Base-by-base conservation (phyloP, 331 rosid genomes). In the Cydonia oblonga region DNA sequence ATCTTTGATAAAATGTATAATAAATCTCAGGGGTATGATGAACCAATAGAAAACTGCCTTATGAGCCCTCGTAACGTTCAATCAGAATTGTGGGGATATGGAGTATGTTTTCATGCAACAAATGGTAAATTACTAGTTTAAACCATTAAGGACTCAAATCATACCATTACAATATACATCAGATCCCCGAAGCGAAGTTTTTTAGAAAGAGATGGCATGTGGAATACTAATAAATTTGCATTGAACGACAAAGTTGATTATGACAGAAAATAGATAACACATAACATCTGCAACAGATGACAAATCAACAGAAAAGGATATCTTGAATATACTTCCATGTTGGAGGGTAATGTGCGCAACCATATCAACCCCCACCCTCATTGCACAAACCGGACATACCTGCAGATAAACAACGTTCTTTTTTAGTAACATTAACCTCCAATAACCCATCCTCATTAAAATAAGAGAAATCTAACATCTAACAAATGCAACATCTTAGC, bases 341-440 rank as follows among this genome's bases (percentile, higher is more conserved):
- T 93, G 97, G 63, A 87, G 83, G 73, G 98, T 87, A 78, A 93
- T 91, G 86, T 93, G 98, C 0, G 96, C 95, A 40, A 93, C 97
- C 98, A 93, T 87, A 86, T 93, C 96, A 84, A 93, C 87, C 81
- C 97, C 98, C 70, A 91, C 96, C 86, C 97, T 89, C 90, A 79
- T 78, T 64, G 93, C 81, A 81, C 98, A 93, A 79, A 93, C 91
- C 18, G 98, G 97, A 81, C 97, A 93, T 65, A 89, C 96, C 98
- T 92, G 92, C 87, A 82, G n/a, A 51, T 35, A 38, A 61, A 61
- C 20, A 60, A 46, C 25, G 4, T 29, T 38, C 65, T 20, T 5
- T 19, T 54, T 68, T 69, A 46, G 75, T 57, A 74, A 33, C 6
- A 52, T 13, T 65, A 54, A 72, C 73, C 40, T 68, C 25, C 13